A percentile compares a stretch with the other conserved stretches of the same genome.
phyloP scores from a whole-genome alignment of 257 asterid genomes.

The Primulina huaijiensis region DNA sequence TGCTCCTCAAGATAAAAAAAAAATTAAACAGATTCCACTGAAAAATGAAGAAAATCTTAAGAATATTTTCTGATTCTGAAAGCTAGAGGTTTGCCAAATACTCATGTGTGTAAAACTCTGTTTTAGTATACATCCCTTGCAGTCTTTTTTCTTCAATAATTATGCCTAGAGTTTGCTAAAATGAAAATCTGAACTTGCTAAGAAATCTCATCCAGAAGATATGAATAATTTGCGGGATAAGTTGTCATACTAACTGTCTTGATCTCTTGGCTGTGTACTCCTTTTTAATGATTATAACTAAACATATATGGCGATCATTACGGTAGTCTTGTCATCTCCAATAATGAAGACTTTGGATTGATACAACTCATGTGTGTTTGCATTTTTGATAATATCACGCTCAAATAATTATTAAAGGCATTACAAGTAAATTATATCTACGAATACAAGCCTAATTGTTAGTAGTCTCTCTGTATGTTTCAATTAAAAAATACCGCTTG shows the following conservation, averaged over 20 bases:
- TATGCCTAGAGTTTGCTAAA: background rate
- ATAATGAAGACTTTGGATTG: background rate
- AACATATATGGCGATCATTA: background rate
- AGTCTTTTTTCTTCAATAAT: no score
- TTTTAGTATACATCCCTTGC: background rate
- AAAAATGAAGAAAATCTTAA: constrained; percentile 6
- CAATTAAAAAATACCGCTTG: no score
- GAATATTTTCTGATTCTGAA: constrained; percentile 4
- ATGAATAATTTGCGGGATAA: no score
- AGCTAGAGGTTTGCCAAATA: background rate
- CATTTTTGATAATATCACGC: background rate
- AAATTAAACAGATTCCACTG: background rate
- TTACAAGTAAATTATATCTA: background rate
- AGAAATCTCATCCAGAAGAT: background rate
- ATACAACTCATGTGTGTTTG: background rate
- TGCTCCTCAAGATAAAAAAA: background rate
- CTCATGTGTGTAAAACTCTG: background rate
- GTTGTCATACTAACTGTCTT: background rate
- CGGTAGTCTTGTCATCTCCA: background rate
- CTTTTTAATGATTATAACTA: background rate
- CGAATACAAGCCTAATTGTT: no score
- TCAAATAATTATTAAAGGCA: background rate
- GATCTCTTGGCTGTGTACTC: background rate
- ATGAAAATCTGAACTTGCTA: background rate
- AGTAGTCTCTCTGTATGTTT: no score